phyloP scores from a whole-genome alignment of 1,284 basidiomycete genomes.

The Athelia sp. region DNA sequence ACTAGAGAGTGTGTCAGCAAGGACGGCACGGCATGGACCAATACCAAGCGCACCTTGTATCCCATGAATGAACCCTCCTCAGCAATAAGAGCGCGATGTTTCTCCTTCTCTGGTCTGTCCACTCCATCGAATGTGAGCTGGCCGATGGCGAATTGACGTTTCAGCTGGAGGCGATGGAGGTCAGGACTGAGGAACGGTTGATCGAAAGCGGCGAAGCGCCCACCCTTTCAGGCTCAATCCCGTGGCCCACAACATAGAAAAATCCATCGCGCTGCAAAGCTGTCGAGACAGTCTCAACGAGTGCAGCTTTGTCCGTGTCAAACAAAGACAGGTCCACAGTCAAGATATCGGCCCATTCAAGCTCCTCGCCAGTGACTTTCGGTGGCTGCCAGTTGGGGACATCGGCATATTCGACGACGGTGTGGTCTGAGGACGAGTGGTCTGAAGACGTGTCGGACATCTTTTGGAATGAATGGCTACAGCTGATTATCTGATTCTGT shows the following conservation, averaged over 20 bases:
- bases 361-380: constrained; percentile 16
- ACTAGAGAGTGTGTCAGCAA: constrained; percentile 13
- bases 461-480: no score
- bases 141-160: constrained; percentile 29
- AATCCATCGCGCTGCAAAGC: constrained; percentile 31
- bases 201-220: neutral
- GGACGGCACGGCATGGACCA: neutral
- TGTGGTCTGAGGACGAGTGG: neutral
- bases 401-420: neutral
- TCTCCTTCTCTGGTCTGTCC: constrained; percentile 27
- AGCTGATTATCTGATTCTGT: no score
- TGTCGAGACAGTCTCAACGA: constrained; percentile 24
- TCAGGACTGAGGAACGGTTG: neutral
- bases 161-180: constrained; percentile 11
- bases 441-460: neutral
- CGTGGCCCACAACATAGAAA: constrained; percentile 33
- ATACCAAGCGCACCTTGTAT: constrained; percentile 24
- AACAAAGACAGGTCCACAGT: constrained; percentile 30
- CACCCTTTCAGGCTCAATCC: constrained; percentile 23
- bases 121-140: constrained; percentile 31
- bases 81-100: constrained; percentile 26
- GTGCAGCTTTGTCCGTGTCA: constrained; percentile 21
- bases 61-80: constrained; percentile 34
- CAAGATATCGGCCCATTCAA: constrained; percentile 33
- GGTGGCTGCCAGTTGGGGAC: constrained; percentile 20